phyloP scores from a whole-genome alignment of 805 yeast species.

The Pichia paraexigua region DNA sequence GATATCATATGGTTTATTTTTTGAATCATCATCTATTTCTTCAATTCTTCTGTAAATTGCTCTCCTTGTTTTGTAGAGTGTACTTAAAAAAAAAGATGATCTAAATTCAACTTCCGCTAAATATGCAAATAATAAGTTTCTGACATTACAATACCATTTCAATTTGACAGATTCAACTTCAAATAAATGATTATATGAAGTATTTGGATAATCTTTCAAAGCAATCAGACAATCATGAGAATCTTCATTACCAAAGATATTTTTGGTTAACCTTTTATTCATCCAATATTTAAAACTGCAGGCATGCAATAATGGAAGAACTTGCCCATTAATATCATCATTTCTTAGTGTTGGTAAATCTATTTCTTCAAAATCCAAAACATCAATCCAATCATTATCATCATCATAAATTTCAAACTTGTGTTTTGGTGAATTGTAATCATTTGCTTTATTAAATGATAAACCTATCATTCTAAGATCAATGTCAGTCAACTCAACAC shows the following conservation, averaged over 20 bases:
- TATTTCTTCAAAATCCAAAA: conserved; percentile 53
- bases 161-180: conserved; percentile 64
- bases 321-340: conserved; percentile 33
- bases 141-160: conserved; percentile 67
- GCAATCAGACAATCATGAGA: conserved; percentile 64
- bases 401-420: conserved; percentile 37
- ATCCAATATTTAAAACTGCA: conserved; percentile 68
- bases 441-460: conserved; percentile 23
- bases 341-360: conserved; percentile 33
- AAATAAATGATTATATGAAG: conserved; percentile 54
- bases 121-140: conserved; percentile 59
- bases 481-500: conserved; percentile 43
- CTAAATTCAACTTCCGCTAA: conserved; percentile 40
- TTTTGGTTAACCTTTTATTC: conserved; percentile 28
- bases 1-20: neutral
- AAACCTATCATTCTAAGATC: conserved; percentile 56
- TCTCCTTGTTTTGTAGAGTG: conserved; percentile 24
- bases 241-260: conserved; percentile 40
- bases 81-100: conserved; percentile 34
- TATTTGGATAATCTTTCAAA: conserved; percentile 19
- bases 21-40: neutral
- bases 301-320: conserved; percentile 59
- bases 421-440: conserved; percentile 3
- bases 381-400: conserved; percentile 55
- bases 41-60: conserved; percentile 7